Percentiles rank a stretch among this genome's conserved stretches.
Evolutionary conservation across 2,329 filamentous ascomycete genomes (phyloP).

Genomic region (Grosmannia huntii): DNA sequence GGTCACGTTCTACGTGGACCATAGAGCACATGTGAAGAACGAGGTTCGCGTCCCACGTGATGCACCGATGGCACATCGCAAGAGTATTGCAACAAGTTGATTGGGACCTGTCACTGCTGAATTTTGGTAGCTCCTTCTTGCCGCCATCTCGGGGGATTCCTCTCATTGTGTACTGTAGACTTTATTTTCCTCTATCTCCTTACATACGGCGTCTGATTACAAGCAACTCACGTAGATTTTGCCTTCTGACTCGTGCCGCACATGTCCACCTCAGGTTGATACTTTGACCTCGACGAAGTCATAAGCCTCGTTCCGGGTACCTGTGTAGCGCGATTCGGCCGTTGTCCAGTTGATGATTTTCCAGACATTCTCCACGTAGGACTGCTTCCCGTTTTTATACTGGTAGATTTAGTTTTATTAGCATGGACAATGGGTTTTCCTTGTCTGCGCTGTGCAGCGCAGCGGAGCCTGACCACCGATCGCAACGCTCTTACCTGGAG

Average conservation of each 20-base stretch:
- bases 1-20: not conserved
- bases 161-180: not conserved
- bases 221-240: not conserved
- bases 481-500: slow-evolving; percentile 42
- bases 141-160: not conserved
- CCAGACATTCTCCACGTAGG: slow-evolving; percentile 67
- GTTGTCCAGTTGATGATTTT: slow-evolving; percentile 67
- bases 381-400: slow-evolving; percentile 64
- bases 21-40: not conserved
- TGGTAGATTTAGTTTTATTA: slow-evolving; percentile 18
- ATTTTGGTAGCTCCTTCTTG: not conserved
- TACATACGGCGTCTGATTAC: not conserved
- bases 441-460: not conserved
- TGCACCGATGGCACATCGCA: not conserved
- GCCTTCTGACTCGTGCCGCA: not conserved
- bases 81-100: not conserved
- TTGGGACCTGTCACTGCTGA: not conserved
- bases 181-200: not conserved
- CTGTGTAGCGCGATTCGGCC: slow-evolving; percentile 48
- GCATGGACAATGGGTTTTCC: not conserved
- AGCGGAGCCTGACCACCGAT: not conserved
- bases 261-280: not conserved
- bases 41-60: not conserved
- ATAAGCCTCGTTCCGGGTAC: slow-evolving; percentile 31
- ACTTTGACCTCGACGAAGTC: slow-evolving; percentile 23